A percentile compares a stretch with the other conserved stretches of the same genome.
Conservation (phyloP, 2,329 filamentous ascomycete genomes). For the Diaporthe citriasiana region DNA sequence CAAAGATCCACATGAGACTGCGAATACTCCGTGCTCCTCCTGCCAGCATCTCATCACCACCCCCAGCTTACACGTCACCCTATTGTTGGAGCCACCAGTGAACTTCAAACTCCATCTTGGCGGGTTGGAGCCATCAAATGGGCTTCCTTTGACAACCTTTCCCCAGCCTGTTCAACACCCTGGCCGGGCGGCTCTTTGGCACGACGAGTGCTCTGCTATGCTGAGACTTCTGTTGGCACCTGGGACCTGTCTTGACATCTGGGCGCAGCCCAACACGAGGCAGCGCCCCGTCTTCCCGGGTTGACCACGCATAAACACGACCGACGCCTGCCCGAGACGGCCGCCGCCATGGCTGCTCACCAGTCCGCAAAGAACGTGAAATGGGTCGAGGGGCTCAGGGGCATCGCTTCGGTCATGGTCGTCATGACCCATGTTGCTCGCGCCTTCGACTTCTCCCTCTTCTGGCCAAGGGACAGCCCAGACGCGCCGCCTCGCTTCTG, state of each 20-base stretch:
- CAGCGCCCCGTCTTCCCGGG: background rate
- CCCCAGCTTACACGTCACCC: background rate
- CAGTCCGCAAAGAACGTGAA: conserved; percentile 48
- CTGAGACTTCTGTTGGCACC: conserved; percentile 7
- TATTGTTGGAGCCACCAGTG: too few relatives aligned
- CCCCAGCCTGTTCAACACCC: background rate
- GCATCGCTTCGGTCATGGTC: conserved; percentile 67
- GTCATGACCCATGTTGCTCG: conserved; percentile 66
- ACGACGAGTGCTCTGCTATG: background rate
- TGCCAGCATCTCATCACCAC: background rate
- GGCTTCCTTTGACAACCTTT: background rate
- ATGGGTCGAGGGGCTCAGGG: conserved; percentile 60
- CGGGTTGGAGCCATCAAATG: background rate
- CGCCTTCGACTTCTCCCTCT: conserved; percentile 65
- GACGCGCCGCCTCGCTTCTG: conserved; percentile 59
- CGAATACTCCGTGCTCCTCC: background rate
- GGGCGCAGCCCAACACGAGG: conserved; percentile 9
- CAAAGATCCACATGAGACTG: background rate
- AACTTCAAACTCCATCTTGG: background rate
- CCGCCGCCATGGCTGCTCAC: conserved; percentile 25
- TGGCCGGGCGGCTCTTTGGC: background rate
- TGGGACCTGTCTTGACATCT: conserved; percentile 6
- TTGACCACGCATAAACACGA: too few relatives aligned
- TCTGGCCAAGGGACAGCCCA: conserved; percentile 60
- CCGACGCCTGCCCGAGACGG: background rate